Percentiles rank a stretch among this genome's conserved stretches.
Conservation (phyloP, 2,329 filamentous ascomycete genomes). For the Blumeria hordei region DNA sequence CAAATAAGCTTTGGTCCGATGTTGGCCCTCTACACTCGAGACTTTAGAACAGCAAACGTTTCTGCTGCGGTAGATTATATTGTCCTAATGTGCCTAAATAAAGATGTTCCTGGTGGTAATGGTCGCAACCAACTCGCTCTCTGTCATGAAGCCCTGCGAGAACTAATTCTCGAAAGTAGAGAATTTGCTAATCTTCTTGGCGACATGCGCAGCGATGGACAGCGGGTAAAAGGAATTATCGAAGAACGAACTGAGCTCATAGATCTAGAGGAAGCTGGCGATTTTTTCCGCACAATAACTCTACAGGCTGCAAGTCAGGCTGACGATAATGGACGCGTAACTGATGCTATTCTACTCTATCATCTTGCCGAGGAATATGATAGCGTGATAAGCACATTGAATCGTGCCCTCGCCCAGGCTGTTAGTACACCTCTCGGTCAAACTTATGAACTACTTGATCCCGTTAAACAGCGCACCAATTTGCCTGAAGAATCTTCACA, state of each 20-base stretch:
- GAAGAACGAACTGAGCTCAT: conserved; percentile 69
- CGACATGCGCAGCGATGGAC: conserved; percentile 69
- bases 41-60: conserved; percentile 79
- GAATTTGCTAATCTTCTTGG: conserved; percentile 89
- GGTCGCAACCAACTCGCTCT: conserved; percentile 57
- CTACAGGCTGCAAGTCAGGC: conserved; percentile 77
- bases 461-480: conserved; percentile 19
- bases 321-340: conserved; percentile 79
- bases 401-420: conserved; percentile 71
- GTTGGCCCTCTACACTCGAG: conserved; percentile 82
- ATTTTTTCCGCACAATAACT: conserved; percentile 81
- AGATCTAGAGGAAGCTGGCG: conserved; percentile 50
- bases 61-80: conserved; percentile 87
- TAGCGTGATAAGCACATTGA: conserved; percentile 74
- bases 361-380: conserved; percentile 91
- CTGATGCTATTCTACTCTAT: conserved; percentile 83
- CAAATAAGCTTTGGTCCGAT: conserved; percentile 90
- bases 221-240: conserved; percentile 64
- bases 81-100: conserved; percentile 72
- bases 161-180: conserved; percentile 85
- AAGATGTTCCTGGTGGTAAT: conserved; percentile 49
- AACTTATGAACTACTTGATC: conserved; percentile 43
- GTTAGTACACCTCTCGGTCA: conserved; percentile 70
- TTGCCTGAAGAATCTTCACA: conserved; percentile 3
- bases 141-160: conserved; percentile 79